Evolutionary conservation across 2,329 filamentous ascomycete species (phyloP), one percentile per base, ranked within the genome.

Genomic region (Aspergillus piperis): DNA sequence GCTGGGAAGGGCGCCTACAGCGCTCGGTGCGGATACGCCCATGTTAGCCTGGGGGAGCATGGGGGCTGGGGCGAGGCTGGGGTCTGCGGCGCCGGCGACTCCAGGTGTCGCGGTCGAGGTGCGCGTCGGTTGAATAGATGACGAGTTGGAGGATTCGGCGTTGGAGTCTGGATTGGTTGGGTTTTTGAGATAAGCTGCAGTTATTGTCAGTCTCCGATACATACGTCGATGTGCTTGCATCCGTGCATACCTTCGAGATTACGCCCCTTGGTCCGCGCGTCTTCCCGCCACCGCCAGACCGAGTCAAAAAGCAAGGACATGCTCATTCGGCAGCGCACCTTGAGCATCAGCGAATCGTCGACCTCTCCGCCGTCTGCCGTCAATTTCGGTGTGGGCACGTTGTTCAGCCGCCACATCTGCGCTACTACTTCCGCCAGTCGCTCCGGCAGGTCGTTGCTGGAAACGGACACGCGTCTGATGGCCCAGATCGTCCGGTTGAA

Each of bases 161-260:
- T 86, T 86, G 56, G 89, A 91, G 74, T 95, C 90, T 47, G 90
- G 90, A 72, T 94, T 90, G 59, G 92, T 96, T 47, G 92, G 91
- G 71, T 95, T 91, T 73, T 94, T 92, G 62, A 92, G 85, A 66
- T 90, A 92, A 77, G 81, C 81, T 81, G 54, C 13, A 61, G 54
- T 51, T 38, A 54, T 5, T 23, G 21, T 60, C 70, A 68, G 62
- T 57, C 59, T 23, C 54, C 52, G 21, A 38, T 15, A 17, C 3
- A 8, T 25, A 17, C 32, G 32, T 36, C 39, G n/a, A 13, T 44
- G 17, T 15, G 11, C n/a, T 49, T 36, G 5, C 36, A 15, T 19
- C 2, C n/a, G 48, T 36, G 78, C 85, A 81, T 82, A 91, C 89
- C 84, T 78, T 92, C 89, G 57, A 92, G 82, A 63, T 88, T 89